Conservation (phyloP, 345 rosid species). For the Erucastrum elatum region DNA sequence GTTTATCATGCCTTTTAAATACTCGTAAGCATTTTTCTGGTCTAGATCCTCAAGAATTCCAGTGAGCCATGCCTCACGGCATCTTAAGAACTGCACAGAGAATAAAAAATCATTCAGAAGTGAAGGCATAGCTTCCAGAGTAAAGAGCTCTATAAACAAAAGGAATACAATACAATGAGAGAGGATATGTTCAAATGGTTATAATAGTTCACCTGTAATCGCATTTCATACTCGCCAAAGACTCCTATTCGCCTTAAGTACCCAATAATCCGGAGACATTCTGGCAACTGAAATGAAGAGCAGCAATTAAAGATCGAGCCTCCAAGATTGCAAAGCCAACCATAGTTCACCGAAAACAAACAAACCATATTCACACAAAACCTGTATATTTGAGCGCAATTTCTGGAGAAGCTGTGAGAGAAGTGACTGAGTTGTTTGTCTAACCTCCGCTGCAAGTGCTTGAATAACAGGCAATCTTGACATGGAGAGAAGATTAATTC, state of each 20-base stretch:
- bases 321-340: conserved; percentile 10
- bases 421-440: conserved; percentile 93
- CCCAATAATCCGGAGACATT: conserved; percentile 95
- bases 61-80: conserved; percentile 98
- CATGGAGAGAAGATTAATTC: conserved; percentile 13
- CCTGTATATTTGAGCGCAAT: conserved; percentile 94
- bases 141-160: conserved; percentile 1
- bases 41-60: conserved; percentile 94
- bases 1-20: conserved; percentile 86
- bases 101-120: conserved; percentile 32
- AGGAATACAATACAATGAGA: neutral
- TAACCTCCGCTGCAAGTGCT: conserved; percentile 85
- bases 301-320: conserved; percentile 9
- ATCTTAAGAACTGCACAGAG: conserved; percentile 81
- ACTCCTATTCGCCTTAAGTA: conserved; percentile 91
- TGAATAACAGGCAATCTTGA: conserved; percentile 82
- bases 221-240: conserved; percentile 92
- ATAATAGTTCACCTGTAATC: conserved; percentile 66
- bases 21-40: conserved; percentile 86
- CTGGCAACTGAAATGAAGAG: conserved; percentile 68
- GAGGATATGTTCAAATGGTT: conserved; percentile 2
- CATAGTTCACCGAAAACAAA: conserved; percentile 12
- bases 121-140: conserved; percentile 1
- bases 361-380: conserved; percentile 28
- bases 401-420: conserved; percentile 89